Evolutionary conservation across 441 rosid species (phyloP).

Genomic region (Pelargonium myrrhifolium): DNA sequence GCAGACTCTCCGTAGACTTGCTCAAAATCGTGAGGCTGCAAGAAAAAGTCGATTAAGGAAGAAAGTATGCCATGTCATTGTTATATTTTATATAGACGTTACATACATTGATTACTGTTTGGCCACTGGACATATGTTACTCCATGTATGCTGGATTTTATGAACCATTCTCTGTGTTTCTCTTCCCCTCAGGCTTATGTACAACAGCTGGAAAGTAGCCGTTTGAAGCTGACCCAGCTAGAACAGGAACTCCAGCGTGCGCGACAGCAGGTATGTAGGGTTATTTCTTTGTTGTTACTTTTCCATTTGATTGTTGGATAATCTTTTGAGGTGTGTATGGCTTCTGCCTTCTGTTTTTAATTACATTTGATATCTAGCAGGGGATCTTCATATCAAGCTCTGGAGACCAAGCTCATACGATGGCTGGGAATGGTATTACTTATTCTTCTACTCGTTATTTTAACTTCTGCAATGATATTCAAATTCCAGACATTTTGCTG

Average conservation of each 20-base stretch:
- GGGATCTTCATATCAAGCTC: constrained; percentile 96
- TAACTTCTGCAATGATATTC: not conserved
- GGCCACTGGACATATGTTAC: not conserved
- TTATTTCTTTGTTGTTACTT: constrained; percentile 14
- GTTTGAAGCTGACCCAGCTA: constrained; percentile 84
- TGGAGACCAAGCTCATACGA: constrained; percentile 83
- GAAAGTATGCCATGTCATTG: constrained; percentile 40
- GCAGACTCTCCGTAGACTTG: constrained; percentile 97
- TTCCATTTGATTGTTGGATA: no score
- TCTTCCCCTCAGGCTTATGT: constrained; percentile 68
- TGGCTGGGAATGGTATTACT: constrained; percentile 83
- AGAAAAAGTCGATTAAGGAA: constrained; percentile 95
- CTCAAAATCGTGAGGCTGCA: constrained; percentile 99
- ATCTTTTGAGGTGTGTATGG: not conserved
- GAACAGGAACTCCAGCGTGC: constrained; percentile 99
- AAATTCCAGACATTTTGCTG: not conserved
- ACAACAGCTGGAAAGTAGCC: constrained; percentile 94
- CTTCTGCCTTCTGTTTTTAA: constrained; percentile 2
- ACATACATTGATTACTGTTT: not conserved
- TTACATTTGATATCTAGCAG: constrained; percentile 26
- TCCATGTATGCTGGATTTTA: not conserved
- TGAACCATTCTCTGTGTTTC: not conserved
- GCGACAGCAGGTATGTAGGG: constrained; percentile 69
- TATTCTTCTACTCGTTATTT: not conserved
- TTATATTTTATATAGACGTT: not conserved